These are phyloP conservation scores for Kregervanrija delftensis DNA, from an alignment of 805 yeast species.

Conservation along the genomic window DNA sequence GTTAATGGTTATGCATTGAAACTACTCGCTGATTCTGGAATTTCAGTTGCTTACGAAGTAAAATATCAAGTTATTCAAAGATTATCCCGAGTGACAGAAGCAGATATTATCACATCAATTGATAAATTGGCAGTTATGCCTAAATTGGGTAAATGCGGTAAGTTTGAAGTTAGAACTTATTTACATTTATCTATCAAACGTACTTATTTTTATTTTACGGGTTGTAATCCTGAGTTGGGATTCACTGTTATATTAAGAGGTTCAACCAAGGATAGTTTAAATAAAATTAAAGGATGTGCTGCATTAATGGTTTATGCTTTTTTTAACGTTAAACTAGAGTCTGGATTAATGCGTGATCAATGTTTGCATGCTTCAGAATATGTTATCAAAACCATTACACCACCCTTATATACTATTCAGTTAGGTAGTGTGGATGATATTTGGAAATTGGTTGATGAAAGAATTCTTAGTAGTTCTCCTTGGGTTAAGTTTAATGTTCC, in stretches of 20 bases:
- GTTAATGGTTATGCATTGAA: constrained; percentile 79
- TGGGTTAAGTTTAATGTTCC: constrained; percentile 73
- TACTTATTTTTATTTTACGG: constrained; percentile 73
- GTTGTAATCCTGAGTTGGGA: constrained; percentile 68
- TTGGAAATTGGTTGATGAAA: constrained; percentile 29
- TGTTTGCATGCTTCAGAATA: constrained; percentile 45
- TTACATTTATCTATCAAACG: constrained; percentile 50
- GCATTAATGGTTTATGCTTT: constrained; percentile 75
- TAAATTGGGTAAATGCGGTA: constrained; percentile 67
- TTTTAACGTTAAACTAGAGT: constrained; percentile 77
- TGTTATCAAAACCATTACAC: constrained; percentile 8
- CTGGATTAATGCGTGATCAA: constrained; percentile 63
- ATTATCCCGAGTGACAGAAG: constrained; percentile 69
- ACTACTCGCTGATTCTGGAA: constrained; percentile 62
- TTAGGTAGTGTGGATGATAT: constrained; percentile 26
- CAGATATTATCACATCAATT: constrained; percentile 80
- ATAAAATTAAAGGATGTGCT: constrained; percentile 66
- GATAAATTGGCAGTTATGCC: constrained; percentile 73
- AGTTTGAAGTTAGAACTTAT: constrained; percentile 65
- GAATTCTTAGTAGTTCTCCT: constrained; percentile 78
- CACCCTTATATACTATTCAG: constrained; percentile 14
- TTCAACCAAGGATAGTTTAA: constrained; percentile 50
- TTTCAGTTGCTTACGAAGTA: constrained; percentile 74
- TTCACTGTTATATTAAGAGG: constrained; percentile 88
- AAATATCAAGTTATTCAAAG: constrained; percentile 78